Base-by-base conservation (phyloP, 306 rosid species). In the Cucurbita moschata region DNA sequence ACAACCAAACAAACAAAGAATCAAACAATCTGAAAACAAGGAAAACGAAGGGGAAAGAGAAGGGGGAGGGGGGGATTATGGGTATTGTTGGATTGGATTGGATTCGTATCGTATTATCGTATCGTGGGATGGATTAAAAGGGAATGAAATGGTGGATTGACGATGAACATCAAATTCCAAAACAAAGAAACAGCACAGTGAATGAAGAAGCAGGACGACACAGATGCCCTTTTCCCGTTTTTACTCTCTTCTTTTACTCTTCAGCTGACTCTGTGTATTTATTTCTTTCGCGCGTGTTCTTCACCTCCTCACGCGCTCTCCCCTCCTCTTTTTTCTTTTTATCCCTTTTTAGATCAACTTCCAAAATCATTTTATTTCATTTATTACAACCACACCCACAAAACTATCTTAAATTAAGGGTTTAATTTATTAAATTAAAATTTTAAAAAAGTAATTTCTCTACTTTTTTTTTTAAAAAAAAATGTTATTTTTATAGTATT, bases 1-100 rank as follows among this genome's bases (percentile, higher is more conserved):
- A 67, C 40, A 67, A 67, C 72, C 56, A 67, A 67, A 67, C 72
- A 67, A 67, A 67, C 72, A 67, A 66, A 66, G 35, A 30, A 30
- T 30, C 72, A 66, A 67, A 67, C 72, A 67, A 67, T 21, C 55
- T 43, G 39, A 46, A 67, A 67, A 19, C 40, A 67, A 46, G 35
- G 54, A 35, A 13, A 5, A 4, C 0, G 63, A 58, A n/a, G 21
- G 5, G 16, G 5, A 39, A 26, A 37, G 38, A 9, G 49, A 15
- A 18, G 18, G 23, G 23, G 26, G 26, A 1, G 26, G 6, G n/a
- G 0, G 60, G 11, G 11, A 12, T 0, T 5, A 6, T 53, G 8
- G 15, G 14, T 51, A 5, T 55, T 23, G 63, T 57, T 57, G 62
- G 62, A 56, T 56, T 57, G 62, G 62, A 56, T 56, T 58, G 7